Percentiles rank a stretch among this genome's conserved stretches.
phyloP scores from a whole-genome alignment of 805 yeast genomes.

The Maudiozyma serrabonitensis region DNA sequence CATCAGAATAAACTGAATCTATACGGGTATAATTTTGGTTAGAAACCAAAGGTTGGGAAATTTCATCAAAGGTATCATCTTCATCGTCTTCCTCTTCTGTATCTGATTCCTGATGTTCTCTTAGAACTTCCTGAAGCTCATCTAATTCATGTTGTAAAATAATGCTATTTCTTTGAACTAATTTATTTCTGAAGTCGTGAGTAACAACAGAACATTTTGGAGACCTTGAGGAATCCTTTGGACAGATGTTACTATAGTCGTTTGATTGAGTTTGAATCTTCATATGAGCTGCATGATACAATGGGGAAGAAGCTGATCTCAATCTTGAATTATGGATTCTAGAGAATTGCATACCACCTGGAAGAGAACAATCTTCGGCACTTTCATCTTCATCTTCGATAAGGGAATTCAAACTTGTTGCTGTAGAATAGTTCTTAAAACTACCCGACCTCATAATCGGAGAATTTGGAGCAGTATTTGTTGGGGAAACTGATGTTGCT shows the following conservation, averaged over 20 bases:
- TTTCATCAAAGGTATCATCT: slow-evolving; percentile 9
- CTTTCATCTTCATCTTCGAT: slow-evolving; percentile 9
- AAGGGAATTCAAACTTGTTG: slow-evolving; percentile 3
- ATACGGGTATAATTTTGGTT: not conserved
- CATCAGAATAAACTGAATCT: slow-evolving; percentile 20
- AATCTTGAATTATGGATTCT: not conserved
- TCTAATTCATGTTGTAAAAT: slow-evolving; percentile 55
- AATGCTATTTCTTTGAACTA: slow-evolving; percentile 2
- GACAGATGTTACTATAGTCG: not conserved
- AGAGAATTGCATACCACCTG: slow-evolving; percentile 3
- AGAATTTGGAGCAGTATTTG: not conserved
- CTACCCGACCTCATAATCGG: not conserved
- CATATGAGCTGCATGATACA: not conserved
- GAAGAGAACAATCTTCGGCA: not conserved
- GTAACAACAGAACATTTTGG: not conserved
- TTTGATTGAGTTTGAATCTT: not conserved
- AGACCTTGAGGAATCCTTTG: not conserved
- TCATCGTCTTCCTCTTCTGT: slow-evolving; percentile 9
- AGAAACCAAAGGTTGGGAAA: not conserved
- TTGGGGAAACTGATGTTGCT: not conserved
- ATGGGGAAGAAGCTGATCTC: not conserved
- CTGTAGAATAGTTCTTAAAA: not conserved
- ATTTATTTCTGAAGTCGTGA: not conserved
- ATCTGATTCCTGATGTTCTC: slow-evolving; percentile 20
- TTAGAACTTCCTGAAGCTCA: slow-evolving; percentile 36